Base-by-base conservation (phyloP, 2,329 filamentous ascomycete genomes). In the Aspergillus sp. region DNA sequence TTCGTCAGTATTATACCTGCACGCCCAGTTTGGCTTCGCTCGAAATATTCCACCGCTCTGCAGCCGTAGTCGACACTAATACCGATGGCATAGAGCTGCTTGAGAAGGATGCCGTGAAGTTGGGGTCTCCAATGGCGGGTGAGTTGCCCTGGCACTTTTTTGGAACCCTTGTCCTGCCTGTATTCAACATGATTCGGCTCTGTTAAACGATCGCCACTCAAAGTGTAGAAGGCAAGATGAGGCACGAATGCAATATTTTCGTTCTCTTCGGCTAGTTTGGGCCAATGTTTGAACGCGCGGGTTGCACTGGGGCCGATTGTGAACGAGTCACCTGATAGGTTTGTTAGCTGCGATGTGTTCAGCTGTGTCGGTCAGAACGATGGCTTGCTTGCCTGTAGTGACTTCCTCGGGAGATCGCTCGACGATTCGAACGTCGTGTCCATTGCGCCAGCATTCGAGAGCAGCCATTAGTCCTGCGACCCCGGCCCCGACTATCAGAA, bases 61-160 rank as follows among this genome's bases (percentile, higher is more conserved):
- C 71, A 66, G 25, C 69, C 68, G 27, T 73, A 74, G 19, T 69
- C 64, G 41, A 75, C 67, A 13, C 64, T 54, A 11, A 76, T 59
- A 0, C 72, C 72, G 3, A 73, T 48, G 25, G 54, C 51, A 15
- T 64, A 55, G n/a, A 69, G 60, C 54, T 74, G 71, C 7, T 61
- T 60, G 17, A 72, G 54, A 13, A 69, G 53, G 60, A 65, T 61
- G 15, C 41, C 36, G 53, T 66, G 62, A 48, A 63, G 62, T 52
- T 65, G 47, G 5, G 47, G 47, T 11, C 47, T n/a, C 47, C 47
- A 61, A 11, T 38, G 54, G 17, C 64, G 64, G 23, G 17, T 27
- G 25, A 50, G 2, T 10, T 17, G 47, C 13, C 17, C 25, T 30
- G 47, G 25, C n/a, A 19, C 25, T 2, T 30, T 30, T n/a, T 50